These are phyloP conservation scores for Bacterosira constricta DNA, from an alignment of 108 stramenopile species.

Conservation along the genomic window DNA sequence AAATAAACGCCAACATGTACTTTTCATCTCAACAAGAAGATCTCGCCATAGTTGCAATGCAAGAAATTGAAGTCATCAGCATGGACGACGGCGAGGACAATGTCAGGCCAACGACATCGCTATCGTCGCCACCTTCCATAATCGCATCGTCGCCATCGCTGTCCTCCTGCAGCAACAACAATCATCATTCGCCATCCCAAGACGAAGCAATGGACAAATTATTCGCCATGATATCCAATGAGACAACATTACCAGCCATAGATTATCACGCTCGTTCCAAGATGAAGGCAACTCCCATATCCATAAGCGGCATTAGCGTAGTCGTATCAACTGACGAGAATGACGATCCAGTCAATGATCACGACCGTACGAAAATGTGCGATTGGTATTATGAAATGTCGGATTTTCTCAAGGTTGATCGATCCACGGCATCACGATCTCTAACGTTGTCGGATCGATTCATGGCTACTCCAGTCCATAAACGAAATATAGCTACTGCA, in stretches of 20 bases:
- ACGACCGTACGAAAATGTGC: conserved; percentile 50
- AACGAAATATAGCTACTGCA: neutral
- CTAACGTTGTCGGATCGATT: conserved; percentile 46
- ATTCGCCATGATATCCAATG: conserved; percentile 22
- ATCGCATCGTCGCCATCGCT: neutral
- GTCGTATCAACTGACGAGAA: neutral
- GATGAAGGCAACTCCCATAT: conserved; percentile 6
- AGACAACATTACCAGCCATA: neutral
- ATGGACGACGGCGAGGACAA: conserved; percentile 26
- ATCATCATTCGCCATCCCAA: neutral
- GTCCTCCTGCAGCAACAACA: neutral
- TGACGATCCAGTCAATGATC: conserved; percentile 10
- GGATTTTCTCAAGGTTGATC: conserved; percentile 41
- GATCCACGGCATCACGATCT: conserved; percentile 40
- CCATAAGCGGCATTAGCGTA: neutral
- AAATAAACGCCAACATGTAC: no score
- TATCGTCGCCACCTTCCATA: neutral
- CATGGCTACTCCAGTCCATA: conserved; percentile 18
- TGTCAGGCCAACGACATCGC: conserved; percentile 31
- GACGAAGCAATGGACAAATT: conserved; percentile 9
- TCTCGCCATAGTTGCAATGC: conserved; percentile 11
- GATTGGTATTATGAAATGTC: conserved; percentile 55
- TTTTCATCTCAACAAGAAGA: conserved; percentile 8
- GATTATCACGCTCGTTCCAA: neutral
- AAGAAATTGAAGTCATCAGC: conserved; percentile 50